Evolutionary conservation across 2,329 filamentous ascomycete species (phyloP), one percentile per base, ranked within the genome.

Genomic region (Parasarocladium wereldwijsianum): DNA sequence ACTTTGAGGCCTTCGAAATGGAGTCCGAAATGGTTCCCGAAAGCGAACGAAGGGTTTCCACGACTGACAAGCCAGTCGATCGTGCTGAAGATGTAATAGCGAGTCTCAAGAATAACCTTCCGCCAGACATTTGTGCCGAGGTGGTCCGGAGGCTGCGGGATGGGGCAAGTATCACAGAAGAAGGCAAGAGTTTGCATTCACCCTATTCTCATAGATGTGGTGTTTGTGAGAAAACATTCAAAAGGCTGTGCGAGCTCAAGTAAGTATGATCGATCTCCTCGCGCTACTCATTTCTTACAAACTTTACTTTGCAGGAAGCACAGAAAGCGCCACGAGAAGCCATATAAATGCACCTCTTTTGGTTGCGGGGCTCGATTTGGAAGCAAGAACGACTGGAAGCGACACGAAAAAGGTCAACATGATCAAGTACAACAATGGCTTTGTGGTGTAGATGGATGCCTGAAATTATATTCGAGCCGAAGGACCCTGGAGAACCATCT

Each of bases 311-410:
- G 16, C 14, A 87, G 81, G 39, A 94, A 94, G 50, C 86, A 93
- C 47, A 60, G 70, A 49, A 87, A 84, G 46, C 72, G 85, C 2
- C 86, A 94, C 48, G 64, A 70, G 6, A 75, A 73, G 39, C 86
- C 84, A 0, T 93, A 87, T 38, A 75, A 74, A 9, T 94, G 86
- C 50, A 93, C 84, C 0, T 80, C 75, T 38, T 52, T 60, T 7
- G 52, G 57, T 17, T 93, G 86, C 44, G 50, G 54, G 28, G 85
- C 83, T 44, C 60, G 48, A 0, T 93, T 93, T 40, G 86, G 86
- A n/a, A 86, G 80, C 50, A 93, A 93, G 47, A 86, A 84, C 35
- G 86, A 94, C 51, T 94, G 73, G 86, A 93, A 92, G 47, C 72
- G 86, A 2, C 86, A 94, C 44, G 87, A 94, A 45, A 78, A 73